Percentiles rank a stretch among this genome's conserved stretches.
phyloP scores from a whole-genome alignment of 2,329 filamentous ascomycete genomes.

The Leptographium wingfieldii region DNA sequence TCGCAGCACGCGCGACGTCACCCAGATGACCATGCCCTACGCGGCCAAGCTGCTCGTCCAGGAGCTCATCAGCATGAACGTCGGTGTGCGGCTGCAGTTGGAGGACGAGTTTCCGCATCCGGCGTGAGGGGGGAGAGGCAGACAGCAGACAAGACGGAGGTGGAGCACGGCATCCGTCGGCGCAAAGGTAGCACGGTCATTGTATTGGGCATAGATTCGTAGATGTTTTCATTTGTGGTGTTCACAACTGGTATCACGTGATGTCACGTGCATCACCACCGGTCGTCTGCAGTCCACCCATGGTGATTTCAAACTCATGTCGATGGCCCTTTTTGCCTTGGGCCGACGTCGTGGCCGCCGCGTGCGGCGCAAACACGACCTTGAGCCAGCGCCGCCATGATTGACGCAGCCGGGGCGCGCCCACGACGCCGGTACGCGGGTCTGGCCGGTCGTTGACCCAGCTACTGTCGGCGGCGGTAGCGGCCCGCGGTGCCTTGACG shows the following conservation, averaged over 20 bases:
- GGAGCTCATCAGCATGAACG: slow-evolving; percentile 96
- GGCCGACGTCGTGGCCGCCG: slow-evolving; percentile 32
- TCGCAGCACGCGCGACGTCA: slow-evolving; percentile 69
- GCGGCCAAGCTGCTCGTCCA: slow-evolving; percentile 93
- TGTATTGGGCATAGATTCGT: too few species aligned
- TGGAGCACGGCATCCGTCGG: too few species aligned
- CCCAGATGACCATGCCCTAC: slow-evolving; percentile 93
- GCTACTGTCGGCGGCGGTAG: not conserved
- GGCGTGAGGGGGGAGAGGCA: not conserved
- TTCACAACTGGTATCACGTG: not conserved
- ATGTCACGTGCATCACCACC: not conserved
- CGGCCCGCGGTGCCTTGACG: slow-evolving; percentile 47
- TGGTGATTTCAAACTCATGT: slow-evolving; percentile 60
- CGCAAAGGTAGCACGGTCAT: too few species aligned
- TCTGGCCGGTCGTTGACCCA: slow-evolving; percentile 5
- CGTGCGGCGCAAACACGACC: slow-evolving; percentile 80
- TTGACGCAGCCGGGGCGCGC: slow-evolving; percentile 11
- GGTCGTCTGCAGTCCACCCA: slow-evolving; percentile 40
- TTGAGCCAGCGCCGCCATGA: slow-evolving; percentile 67
- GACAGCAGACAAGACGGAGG: too few species aligned
- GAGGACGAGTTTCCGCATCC: slow-evolving; percentile 84
- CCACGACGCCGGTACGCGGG: not conserved
- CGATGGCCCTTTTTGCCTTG: too few species aligned
- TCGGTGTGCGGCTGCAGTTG: slow-evolving; percentile 81
- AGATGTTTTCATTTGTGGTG: too few species aligned